Evolutionary conservation across 352 stramenopile species (phyloP).

Genomic region (Phytophthora hybrid): DNA sequence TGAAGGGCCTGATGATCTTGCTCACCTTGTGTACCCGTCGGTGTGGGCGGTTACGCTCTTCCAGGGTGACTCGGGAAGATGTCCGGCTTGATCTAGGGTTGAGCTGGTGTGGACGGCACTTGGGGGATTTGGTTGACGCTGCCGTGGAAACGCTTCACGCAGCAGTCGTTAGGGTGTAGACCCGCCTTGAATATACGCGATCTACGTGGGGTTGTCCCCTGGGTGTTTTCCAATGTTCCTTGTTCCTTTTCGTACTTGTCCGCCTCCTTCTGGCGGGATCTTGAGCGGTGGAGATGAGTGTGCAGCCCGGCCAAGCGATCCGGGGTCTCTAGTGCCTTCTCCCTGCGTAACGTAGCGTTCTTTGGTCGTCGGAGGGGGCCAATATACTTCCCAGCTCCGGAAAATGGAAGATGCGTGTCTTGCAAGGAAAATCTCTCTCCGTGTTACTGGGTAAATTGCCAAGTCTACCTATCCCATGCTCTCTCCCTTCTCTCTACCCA

Average conservation of each 20-base stretch:
- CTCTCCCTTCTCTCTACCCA: no score
- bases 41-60: constrained; percentile 1
- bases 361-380: no score
- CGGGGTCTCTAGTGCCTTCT: no score
- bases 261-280: not conserved
- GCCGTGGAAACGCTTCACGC: not conserved
- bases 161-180: not conserved
- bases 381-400: no score
- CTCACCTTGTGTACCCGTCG: constrained; percentile 5
- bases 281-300: not conserved
- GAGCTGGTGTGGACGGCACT: constrained; percentile 2
- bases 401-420: no score
- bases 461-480: no score
- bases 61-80: constrained; percentile 1
- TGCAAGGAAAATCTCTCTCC: no score
- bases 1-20: no score
- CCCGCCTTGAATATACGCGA: not conserved
- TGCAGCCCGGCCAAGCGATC: no score
- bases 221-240: not conserved
- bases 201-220: not conserved
- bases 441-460: no score
- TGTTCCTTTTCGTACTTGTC: constrained; percentile 1
- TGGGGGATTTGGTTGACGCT: not conserved
- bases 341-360: no score
- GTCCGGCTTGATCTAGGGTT: not conserved